Percentiles rank a stretch among this genome's conserved stretches.
phyloP scores from a whole-genome alignment of 2,329 filamentous ascomycete species.

The Rhinocladiella similis region DNA sequence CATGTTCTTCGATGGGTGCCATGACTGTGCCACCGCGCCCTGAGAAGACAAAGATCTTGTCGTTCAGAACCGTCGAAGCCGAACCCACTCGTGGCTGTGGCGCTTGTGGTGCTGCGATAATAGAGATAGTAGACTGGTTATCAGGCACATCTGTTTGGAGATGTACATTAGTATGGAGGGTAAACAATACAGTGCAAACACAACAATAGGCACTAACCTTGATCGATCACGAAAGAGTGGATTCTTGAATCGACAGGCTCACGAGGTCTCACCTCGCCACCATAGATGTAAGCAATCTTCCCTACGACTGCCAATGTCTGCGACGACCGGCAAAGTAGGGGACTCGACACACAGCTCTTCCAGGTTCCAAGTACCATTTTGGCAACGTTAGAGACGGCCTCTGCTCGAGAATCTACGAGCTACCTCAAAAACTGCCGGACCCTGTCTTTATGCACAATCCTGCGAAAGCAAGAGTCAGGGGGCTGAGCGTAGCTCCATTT shows the following conservation, averaged over 20 bases:
- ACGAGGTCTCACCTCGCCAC: conserved; percentile 68
- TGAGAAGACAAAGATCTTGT: conserved; percentile 77
- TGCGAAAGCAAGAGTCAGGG: no score
- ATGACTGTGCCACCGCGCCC: conserved; percentile 71
- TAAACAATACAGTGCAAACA: no score
- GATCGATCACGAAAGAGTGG: conserved; percentile 56
- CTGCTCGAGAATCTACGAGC: no score
- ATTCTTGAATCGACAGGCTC: conserved; percentile 72
- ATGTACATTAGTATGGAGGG: neutral
- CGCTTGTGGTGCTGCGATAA: conserved; percentile 35
- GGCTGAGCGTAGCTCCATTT: no score
- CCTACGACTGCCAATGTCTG: conserved; percentile 66
- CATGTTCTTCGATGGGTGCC: conserved; percentile 70
- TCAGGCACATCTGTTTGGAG: conserved; percentile 11
- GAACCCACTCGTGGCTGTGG: conserved; percentile 72
- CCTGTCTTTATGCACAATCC: no score
- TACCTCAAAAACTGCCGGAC: no score
- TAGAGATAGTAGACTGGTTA: conserved; percentile 42
- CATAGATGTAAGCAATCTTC: conserved; percentile 68
- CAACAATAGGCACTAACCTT: conserved; percentile 12
- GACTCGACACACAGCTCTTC: no score
- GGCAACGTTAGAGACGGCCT: no score
- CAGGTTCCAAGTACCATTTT: no score
- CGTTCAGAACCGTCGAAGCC: conserved; percentile 66
- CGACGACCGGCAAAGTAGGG: conserved; percentile 57